Evolutionary conservation across 768 basidiomycete species (phyloP), one percentile per base, ranked within the genome.

Genomic region (Leucosporidium yakuticum): DNA sequence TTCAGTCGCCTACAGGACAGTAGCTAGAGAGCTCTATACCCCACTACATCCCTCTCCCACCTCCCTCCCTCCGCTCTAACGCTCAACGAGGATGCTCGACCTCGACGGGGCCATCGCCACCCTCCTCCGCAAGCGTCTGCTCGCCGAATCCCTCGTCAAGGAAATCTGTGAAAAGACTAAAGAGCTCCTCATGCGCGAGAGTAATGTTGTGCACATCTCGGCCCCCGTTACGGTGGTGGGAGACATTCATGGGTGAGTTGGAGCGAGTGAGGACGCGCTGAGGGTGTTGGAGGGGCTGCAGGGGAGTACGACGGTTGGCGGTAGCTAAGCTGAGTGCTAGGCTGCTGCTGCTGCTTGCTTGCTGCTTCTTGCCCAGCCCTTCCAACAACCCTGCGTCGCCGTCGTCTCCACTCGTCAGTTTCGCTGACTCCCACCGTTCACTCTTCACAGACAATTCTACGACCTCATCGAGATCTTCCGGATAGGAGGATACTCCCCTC

Each of bases 111-210:
- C 68, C 39, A 76, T 76, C 60, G 55, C 63, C 32, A 62, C 55
- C 34, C 74, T 76, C 34, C 60, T 71, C 8, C 69, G 69, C 47
- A 76, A 76, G 81, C 93, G 96, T 73, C 86, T 99, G 20, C 83
- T 99, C 7, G 94, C 94, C 75, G 95, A 98, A 80, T 89, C 91
- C 2, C 83, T 98, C 32, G 79, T 99, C 54, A 88, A 93, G 60
- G 95, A 99, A 83, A 97, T 99, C 84, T 98, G 96, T 83, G 95
- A 96, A 77, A 98, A 98, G 81, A 96, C 95, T 21, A 99, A 98
- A 78, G 96, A 99, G 78, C 91, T 99, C 0, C 87, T 99, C 65
- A 98, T 98, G 96, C 83, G 92, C 69, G 96, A 99, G 81, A 92
- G 90, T 67, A 99, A 99, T 76, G 96, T 99, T 66, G 93, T 98